Conservation (phyloP, 2,329 filamentous ascomycete genomes). For the Fusarium paranaense region DNA sequence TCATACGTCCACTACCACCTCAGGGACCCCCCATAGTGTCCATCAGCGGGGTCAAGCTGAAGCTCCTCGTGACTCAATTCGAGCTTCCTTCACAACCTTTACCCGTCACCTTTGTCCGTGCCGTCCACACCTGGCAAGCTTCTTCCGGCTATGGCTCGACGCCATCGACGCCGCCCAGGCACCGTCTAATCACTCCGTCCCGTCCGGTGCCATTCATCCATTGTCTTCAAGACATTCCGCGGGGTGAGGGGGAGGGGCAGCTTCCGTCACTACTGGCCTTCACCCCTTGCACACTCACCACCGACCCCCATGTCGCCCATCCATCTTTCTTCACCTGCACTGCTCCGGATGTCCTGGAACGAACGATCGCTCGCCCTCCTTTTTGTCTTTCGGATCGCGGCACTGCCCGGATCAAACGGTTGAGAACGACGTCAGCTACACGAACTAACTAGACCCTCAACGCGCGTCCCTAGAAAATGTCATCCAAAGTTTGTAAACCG, state of each 20-base stretch:
- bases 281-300: neutral
- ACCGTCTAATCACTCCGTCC: neutral
- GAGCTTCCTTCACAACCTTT: neutral
- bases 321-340: neutral
- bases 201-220: neutral
- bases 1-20: conserved; percentile 31
- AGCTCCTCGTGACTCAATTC: conserved; percentile 31
- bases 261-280: neutral
- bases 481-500: neutral
- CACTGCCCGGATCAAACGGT: conserved; percentile 25
- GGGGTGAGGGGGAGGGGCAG: conserved; percentile 6
- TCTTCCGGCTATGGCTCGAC: conserved; percentile 16
- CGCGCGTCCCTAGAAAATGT: conserved; percentile 20
- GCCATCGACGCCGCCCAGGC: conserved; percentile 25
- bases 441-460: conserved; percentile 14
- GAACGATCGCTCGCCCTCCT: conserved; percentile 23
- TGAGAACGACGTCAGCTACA: conserved; percentile 31
- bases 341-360: conserved; percentile 8
- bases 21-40: neutral
- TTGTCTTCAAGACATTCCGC: neutral
- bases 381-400: conserved; percentile 27
- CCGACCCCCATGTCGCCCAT: neutral
- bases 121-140: conserved; percentile 16
- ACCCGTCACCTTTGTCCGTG: neutral
- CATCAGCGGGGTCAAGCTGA: conserved; percentile 1